Evolutionary conservation across 352 stramenopile species (phyloP), one percentile per base, ranked within the genome.

Genomic region (Phytophthora megakarya): DNA sequence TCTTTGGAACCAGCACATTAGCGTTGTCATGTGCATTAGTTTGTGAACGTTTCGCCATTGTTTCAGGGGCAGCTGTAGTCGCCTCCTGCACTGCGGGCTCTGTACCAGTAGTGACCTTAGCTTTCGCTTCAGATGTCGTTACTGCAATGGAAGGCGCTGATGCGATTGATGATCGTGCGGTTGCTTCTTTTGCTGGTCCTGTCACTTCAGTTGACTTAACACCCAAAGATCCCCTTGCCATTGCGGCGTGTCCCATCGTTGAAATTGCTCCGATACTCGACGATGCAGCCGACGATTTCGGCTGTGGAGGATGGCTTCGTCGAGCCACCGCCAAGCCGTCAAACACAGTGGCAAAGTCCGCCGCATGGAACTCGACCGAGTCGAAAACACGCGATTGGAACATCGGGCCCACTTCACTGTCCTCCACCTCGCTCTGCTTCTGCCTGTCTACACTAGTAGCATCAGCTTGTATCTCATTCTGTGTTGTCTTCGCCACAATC

Each of bases 361-460:
- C 50, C 10, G 30, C 45, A 37, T 73, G 52, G 44, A 86, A 87
- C 8, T 69, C 60, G 6, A 87, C 49, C 7, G 57, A 44, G 3
- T 80, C 61, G 22, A 90, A 84, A 7, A 71, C 21, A 22, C 81
- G 67, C 5, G 78, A 79, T 59, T 73, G 67, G 30, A 78, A 81
- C 25, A 63, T 44, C 10, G 26, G 28, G n/a, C 62, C 57, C 3
- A 40, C 22, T n/a, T 65, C 18, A 10, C 46, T 25, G 6, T 5
- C 58, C 19, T 19, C 12, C 16, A 8, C 13, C 42, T 30, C 39
- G 23, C 33, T 37, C 5, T 47, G 43, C 22, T 28, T 13, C 40
- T 50, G 3, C 5, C 6, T 15, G 16, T 22, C 19, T n/a, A n/a
- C 38, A 49, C 15, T 28, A 39, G 39, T 55, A n/a, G 33, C 23